These are phyloP conservation scores for Antarctomyces pellizariae DNA, from an alignment of 495 filamentous ascomycete genomes.

Conservation along the genomic window DNA sequence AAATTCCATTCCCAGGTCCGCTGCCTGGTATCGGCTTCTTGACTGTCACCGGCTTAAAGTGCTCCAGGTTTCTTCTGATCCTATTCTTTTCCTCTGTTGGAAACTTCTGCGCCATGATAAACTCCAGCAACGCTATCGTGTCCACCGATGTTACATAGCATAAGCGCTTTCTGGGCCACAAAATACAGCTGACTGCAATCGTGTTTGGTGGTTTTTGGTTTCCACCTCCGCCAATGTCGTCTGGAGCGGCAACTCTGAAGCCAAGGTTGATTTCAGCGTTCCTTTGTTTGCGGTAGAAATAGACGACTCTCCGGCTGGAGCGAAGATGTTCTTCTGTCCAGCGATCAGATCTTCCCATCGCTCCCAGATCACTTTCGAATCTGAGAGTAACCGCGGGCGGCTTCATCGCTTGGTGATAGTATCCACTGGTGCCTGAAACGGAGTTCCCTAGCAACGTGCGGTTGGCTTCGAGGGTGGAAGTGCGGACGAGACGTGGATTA, in stretches of 20 bases:
- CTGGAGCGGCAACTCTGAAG: constrained; percentile 46
- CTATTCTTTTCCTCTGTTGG: constrained; percentile 95
- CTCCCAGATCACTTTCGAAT: constrained; percentile 59
- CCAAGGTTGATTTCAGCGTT: too few species aligned
- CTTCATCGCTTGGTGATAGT: constrained; percentile 68
- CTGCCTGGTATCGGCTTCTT: constrained; percentile 71
- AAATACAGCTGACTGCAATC: constrained; percentile 76
- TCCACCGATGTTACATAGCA: constrained; percentile 92
- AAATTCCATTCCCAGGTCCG: too few species aligned
- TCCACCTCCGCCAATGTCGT: constrained; percentile 48
- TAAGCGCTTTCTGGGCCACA: constrained; percentile 74
- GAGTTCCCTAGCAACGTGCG: constrained; percentile 18
- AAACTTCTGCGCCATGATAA: constrained; percentile 56
- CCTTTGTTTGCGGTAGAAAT: constrained; percentile 66
- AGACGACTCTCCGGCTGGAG: constrained; percentile 55
- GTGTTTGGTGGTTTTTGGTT: constrained; percentile 51
- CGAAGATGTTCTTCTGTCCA: constrained; percentile 67
- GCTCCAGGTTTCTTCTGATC: constrained; percentile 84
- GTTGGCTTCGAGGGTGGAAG: constrained; percentile 53
- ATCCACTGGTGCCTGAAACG: constrained; percentile 20
- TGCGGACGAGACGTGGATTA: constrained; percentile 56
- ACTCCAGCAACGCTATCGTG: constrained; percentile 79
- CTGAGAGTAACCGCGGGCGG: constrained; percentile 70
- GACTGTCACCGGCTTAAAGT: constrained; percentile 70
- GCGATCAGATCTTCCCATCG: constrained; percentile 48